Conservation (phyloP, 352 stramenopile genomes). For the Plasmopara viticola region DNA sequence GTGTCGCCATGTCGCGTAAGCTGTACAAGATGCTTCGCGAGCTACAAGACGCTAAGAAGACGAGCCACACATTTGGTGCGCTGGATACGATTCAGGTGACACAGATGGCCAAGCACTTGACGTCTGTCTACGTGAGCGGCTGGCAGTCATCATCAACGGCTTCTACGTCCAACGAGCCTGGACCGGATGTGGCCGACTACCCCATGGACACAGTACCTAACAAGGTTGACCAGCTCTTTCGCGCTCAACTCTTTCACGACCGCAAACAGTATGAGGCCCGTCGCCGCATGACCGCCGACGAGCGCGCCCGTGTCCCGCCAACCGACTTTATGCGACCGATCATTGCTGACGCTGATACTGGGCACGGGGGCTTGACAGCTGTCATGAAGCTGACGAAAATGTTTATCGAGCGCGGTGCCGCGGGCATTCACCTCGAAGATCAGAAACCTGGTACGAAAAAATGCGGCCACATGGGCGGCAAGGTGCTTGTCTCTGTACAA, state of each 20-base stretch:
- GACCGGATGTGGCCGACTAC: conserved; percentile 97
- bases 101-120: conserved; percentile 93
- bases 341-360: conserved; percentile 96
- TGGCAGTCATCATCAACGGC: conserved; percentile 96
- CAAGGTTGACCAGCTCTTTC: conserved; percentile 97
- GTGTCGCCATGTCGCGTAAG: conserved; percentile 64
- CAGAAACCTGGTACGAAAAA: conserved; percentile 99
- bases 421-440: conserved; percentile 98
- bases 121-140: conserved; percentile 94
- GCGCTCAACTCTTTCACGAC: conserved; percentile 96
- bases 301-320: conserved; percentile 65
- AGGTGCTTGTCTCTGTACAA: conserved; percentile 95
- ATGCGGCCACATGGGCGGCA: conserved; percentile 98
- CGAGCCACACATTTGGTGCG: conserved; percentile 83
- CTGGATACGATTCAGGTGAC: conserved; percentile 94
- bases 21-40: conserved; percentile 85
- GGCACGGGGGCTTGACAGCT: conserved; percentile 92
- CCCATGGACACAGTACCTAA: conserved; percentile 97
- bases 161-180: conserved; percentile 94
- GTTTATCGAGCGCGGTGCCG: conserved; percentile 96
- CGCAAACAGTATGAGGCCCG: conserved; percentile 94
- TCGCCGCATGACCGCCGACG: conserved; percentile 65
- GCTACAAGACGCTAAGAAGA: conserved; percentile 70
- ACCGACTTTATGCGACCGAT: conserved; percentile 97
- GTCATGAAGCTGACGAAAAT: conserved; percentile 99